Percentiles rank a stretch among this genome's conserved stretches.
Conservation (phyloP, 768 basidiomycete genomes). For the Hericium coralloides region DNA sequence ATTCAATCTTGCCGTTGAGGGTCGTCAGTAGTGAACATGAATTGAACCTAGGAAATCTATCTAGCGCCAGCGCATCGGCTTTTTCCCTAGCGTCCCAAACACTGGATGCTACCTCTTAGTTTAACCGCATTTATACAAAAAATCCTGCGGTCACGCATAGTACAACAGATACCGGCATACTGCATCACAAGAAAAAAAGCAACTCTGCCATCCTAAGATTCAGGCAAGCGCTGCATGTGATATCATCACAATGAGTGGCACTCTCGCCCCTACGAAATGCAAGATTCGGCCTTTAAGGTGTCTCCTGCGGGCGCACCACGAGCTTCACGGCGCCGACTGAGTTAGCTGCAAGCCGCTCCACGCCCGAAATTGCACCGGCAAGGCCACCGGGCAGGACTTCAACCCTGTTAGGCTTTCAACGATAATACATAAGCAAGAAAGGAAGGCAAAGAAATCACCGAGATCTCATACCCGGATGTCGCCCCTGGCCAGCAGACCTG, state of each 20-base stretch:
- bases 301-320: constrained; percentile 8
- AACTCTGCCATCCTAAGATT: too few species aligned
- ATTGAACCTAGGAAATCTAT: too few species aligned
- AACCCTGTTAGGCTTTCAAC: constrained; percentile 15
- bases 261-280: background rate
- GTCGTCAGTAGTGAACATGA: too few species aligned
- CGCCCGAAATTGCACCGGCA: constrained; percentile 14
- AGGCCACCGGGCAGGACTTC: constrained; percentile 18
- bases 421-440: background rate
- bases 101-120: too few species aligned
- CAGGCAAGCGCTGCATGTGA: too few species aligned
- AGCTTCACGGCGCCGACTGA: constrained; percentile 20
- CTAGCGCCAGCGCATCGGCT: too few species aligned
- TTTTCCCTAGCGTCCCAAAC: too few species aligned
- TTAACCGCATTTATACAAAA: too few species aligned
- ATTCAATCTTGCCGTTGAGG: too few species aligned
- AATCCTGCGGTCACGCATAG: too few species aligned
- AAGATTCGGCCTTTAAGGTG: background rate
- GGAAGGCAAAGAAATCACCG: background rate
- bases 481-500: background rate
- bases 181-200: too few species aligned
- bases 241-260: background rate
- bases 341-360: constrained; percentile 12
- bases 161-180: too few species aligned
- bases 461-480: background rate